Base-by-base conservation (phyloP, 768 basidiomycete species). In the Sporobolomyces pararoseus region DNA sequence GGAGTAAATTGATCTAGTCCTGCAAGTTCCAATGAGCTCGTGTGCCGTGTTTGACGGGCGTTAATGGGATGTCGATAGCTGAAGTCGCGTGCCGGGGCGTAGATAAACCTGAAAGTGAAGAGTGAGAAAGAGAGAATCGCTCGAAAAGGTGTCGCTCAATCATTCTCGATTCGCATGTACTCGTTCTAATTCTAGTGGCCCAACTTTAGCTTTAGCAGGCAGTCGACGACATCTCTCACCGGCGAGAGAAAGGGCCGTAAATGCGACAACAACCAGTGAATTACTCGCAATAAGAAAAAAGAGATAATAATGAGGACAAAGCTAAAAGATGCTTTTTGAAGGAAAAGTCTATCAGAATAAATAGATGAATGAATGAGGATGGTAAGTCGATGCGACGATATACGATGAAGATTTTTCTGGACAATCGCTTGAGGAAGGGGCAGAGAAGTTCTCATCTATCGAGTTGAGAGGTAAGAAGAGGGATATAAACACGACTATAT, bases 181-280 rank as follows among this genome's bases (percentile, higher is more conserved):
- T n/a, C n/a, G n/a, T n/a, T n/a, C n/a, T n/a, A n/a, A n/a, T n/a
- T n/a, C n/a, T n/a, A n/a, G n/a, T n/a, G n/a, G n/a, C n/a, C n/a
- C n/a, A n/a, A n/a, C n/a, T n/a, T n/a, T n/a, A n/a, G n/a, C n/a
- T n/a, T n/a, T n/a, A n/a, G n/a, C n/a, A n/a, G n/a, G n/a, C n/a
- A n/a, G 39, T 9, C 39, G 39, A 42, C 39, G 39, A 42, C 9
- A 17, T 12, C 46, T 47, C 46, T 47, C 46, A 23, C n/a, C n/a
- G n/a, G n/a, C n/a, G 21, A 21, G 7, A 21, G 46, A 47, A 12
- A 47, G 13, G 10, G 23, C 10, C 6, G 21, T 14, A 19, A 14
- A 34, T 61, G 59, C 59, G 59, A 61, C 59, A 61, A 61, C 59
- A 61, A 49, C 59, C 59, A 61, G 59, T 61, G 59, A 29, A 29